Conservation (phyloP, 768 basidiomycete species). For the Melanogaster broomeanus region DNA sequence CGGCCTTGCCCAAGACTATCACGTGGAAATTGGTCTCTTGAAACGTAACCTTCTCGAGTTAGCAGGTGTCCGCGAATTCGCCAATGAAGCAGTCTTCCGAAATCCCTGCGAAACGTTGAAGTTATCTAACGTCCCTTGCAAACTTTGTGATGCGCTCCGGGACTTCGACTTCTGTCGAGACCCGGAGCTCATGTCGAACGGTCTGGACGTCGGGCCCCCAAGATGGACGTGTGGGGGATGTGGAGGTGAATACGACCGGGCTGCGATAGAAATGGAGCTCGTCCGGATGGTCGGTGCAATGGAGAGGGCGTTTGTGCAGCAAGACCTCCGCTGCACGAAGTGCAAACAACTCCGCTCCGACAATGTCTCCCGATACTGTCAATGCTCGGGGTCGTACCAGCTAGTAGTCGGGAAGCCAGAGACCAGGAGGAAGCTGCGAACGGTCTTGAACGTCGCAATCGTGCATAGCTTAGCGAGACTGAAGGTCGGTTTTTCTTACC, state of each 20-base stretch:
- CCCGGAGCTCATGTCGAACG: slow-evolving; percentile 70
- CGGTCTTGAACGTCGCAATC: slow-evolving; percentile 81
- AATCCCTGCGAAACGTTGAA: slow-evolving; percentile 92
- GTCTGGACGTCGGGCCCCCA: slow-evolving; percentile 44
- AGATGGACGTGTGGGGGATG: slow-evolving; percentile 76
- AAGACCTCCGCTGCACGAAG: slow-evolving; percentile 86
- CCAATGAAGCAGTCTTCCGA: slow-evolving; percentile 79
- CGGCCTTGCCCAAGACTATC: slow-evolving; percentile 74
- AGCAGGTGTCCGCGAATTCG: slow-evolving; percentile 84
- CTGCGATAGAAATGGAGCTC: slow-evolving; percentile 82
- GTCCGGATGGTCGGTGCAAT: slow-evolving; percentile 73
- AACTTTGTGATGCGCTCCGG: slow-evolving; percentile 77
- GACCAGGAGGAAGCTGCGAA: slow-evolving; percentile 67
- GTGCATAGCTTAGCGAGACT: slow-evolving; percentile 69
- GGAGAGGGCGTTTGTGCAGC: slow-evolving; percentile 78
- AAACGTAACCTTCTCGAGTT: slow-evolving; percentile 90
- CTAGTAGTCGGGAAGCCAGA: slow-evolving; percentile 75
- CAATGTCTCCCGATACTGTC: slow-evolving; percentile 81
- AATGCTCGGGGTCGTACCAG: slow-evolving; percentile 85
- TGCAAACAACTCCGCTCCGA: slow-evolving; percentile 92
- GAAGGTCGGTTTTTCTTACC: slow-evolving; percentile 49
- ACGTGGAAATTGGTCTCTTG: slow-evolving; percentile 84
- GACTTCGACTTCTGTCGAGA: slow-evolving; percentile 98
- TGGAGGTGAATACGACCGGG: slow-evolving; percentile 85
- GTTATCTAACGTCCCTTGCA: slow-evolving; percentile 85